These are phyloP conservation scores for Pseudocercospora fijiensis DNA, from an alignment of 2,329 filamentous ascomycete genomes.

Conservation along the genomic window DNA sequence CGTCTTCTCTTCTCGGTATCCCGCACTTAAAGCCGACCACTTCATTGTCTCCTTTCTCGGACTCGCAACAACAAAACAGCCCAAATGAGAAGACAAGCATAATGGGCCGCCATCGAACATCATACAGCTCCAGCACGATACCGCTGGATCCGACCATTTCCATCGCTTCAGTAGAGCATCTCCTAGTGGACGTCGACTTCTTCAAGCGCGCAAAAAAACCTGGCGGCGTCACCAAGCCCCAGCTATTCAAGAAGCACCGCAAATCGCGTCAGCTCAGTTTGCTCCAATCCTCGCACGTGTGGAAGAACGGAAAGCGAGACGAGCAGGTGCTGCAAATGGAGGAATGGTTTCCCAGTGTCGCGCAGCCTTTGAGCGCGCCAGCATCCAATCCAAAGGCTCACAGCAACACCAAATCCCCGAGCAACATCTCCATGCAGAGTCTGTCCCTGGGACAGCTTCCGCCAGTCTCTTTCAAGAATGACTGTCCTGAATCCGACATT, in stretches of 20 bases:
- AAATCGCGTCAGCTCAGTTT: slow-evolving; percentile 19
- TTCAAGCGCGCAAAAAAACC: slow-evolving; percentile 4
- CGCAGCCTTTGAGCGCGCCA: background rate
- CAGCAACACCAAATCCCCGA: slow-evolving; percentile 1
- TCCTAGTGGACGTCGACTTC: slow-evolving; percentile 6
- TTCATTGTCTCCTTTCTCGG: background rate
- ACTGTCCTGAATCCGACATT: slow-evolving; percentile 24
- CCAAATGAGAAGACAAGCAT: background rate
- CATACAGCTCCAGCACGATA: background rate
- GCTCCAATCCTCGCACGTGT: slow-evolving; percentile 14
- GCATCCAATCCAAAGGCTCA: background rate
- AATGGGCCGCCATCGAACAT: background rate
- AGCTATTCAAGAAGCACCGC: slow-evolving; percentile 8
- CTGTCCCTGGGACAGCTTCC: background rate
- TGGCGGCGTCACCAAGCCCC: slow-evolving; percentile 7
- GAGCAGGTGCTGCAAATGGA: slow-evolving; percentile 20
- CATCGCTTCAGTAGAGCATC: slow-evolving; percentile 13
- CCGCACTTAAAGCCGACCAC: background rate
- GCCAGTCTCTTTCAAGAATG: slow-evolving; percentile 18
- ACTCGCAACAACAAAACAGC: background rate
- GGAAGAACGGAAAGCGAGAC: slow-evolving; percentile 17
- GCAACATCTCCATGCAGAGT: background rate
- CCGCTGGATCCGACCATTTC: slow-evolving; percentile 14
- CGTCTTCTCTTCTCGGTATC: background rate
- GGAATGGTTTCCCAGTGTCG: slow-evolving; percentile 22